Evolutionary conservation across 225 moss, liverwort and hornwort genomes (phyloP), one percentile per base, ranked within the genome.

Genomic region (Climacium dendroides): DNA sequence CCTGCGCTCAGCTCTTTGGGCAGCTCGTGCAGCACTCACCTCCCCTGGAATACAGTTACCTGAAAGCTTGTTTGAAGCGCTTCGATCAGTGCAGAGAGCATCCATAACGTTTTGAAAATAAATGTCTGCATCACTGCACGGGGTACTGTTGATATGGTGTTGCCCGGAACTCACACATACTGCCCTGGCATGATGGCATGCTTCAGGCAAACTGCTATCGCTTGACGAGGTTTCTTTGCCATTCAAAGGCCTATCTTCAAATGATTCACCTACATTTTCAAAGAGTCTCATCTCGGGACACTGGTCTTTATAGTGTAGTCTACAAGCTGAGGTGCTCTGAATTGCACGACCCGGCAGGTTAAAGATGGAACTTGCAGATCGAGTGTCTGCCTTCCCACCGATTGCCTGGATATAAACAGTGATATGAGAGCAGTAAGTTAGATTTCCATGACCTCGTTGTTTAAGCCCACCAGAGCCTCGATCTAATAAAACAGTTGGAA

Each of bases 21-120:
- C 66, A 83, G 63, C 75, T 79, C 69, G 85, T 76, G 86, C 62
- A 87, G 80, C 79, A 83, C 66, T 90, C 77, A 90, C 81, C 39
- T 90, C 75, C 65, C 48, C 52, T 85, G 64, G 53, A 73, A 70
- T 48, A 74, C 53, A 66, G 24, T 73, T 71, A 35, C 48, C 74
- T 78, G 79, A 50, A 62, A 34, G 71, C 61, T 81, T 79, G 86
- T 86, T 85, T 37, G 86, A 81, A 88, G 72, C 58, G 81, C 78
- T 50, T 86, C 63, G 84, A 89, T 89, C 66, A 73, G 83, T 76
- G 70, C 81, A 86, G 28, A 82, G 60, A 79, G 92, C 86, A 82
- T 85, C 85, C 82, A 85, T 79, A 70, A 88, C 88, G 28, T 92
- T 87, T 85, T 92, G 82, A 79, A 89, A 89, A 79, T 80, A 88